A percentile compares a stretch with the other conserved stretches of the same genome.
phyloP scores from a whole-genome alignment of 2,329 filamentous ascomycete species.

The Tolypocladium endophyticum region DNA sequence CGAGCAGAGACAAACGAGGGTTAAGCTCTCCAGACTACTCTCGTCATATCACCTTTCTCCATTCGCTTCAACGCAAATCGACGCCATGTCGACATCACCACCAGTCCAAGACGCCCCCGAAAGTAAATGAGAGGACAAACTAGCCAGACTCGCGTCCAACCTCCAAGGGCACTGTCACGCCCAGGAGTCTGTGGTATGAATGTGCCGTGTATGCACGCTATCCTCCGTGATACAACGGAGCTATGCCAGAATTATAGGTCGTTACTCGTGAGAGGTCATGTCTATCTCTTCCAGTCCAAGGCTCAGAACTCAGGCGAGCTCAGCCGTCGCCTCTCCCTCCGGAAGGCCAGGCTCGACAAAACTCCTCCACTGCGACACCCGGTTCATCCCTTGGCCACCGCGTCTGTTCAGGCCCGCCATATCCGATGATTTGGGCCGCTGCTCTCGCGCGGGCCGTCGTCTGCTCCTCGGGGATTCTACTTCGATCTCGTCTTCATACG shows the following conservation, averaged over 20 bases:
- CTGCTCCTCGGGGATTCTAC: slow-evolving; percentile 16
- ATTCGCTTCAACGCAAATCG: too few relatives aligned
- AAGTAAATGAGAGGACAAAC: too few relatives aligned
- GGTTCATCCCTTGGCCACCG: slow-evolving; percentile 30
- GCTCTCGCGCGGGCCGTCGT: slow-evolving; percentile 12
- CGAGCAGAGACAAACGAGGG: too few relatives aligned
- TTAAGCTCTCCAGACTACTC: too few relatives aligned
- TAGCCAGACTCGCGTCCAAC: too few relatives aligned
- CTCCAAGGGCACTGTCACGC: too few relatives aligned
- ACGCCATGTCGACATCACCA: too few relatives aligned
- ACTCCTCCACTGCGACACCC: slow-evolving; percentile 37
- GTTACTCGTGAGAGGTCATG: not conserved
- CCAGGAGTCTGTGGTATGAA: too few relatives aligned
- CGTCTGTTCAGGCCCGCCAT: slow-evolving; percentile 36
- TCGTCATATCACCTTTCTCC: too few relatives aligned
- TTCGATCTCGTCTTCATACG: slow-evolving; percentile 21
- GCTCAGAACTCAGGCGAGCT: not conserved
- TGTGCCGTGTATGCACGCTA: not conserved
- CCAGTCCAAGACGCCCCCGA: too few relatives aligned
- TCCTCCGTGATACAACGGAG: not conserved
- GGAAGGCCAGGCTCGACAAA: slow-evolving; percentile 34
- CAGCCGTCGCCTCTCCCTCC: slow-evolving; percentile 15
- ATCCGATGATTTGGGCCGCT: slow-evolving; percentile 27
- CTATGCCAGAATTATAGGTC: not conserved
- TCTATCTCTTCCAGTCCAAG: not conserved